These are phyloP conservation scores for Theobroma grandiflorum DNA, from an alignment of 441 rosid genomes.

Conservation along the genomic window DNA sequence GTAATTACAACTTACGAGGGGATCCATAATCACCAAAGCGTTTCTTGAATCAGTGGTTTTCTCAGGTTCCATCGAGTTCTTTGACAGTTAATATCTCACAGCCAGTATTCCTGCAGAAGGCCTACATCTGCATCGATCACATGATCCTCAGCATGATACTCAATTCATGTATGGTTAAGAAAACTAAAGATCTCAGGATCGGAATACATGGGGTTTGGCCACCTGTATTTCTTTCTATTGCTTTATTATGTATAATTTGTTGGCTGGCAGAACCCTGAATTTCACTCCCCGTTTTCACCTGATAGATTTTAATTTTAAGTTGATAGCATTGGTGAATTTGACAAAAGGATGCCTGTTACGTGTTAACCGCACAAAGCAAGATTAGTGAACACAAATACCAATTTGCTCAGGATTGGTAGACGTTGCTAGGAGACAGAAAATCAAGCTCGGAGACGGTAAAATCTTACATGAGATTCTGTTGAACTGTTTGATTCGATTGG, in stretches of 20 bases:
- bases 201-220: background rate
- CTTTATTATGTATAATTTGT: background rate
- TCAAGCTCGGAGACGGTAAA: background rate
- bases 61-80: background rate
- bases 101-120: slow-evolving; percentile 16
- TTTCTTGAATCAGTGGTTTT: slow-evolving; percentile 5
- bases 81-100: background rate
- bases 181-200: background rate
- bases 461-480: background rate
- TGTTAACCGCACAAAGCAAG: background rate
- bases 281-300: background rate
- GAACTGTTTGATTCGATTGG: slow-evolving; percentile 4
- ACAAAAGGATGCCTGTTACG: background rate
- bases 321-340: background rate
- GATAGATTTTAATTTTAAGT: background rate
- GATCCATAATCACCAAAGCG: slow-evolving; percentile 51
- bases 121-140: background rate
- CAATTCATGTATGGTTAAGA: background rate
- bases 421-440: background rate
- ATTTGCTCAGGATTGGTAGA: background rate
- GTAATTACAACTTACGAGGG: slow-evolving; percentile 92
- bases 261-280: background rate
- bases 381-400: too few species aligned
- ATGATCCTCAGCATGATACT: slow-evolving; percentile 6
- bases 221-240: background rate